Evolutionary conservation across 495 filamentous ascomycete genomes (phyloP).

Genomic region (Pyrenula aspistea): DNA sequence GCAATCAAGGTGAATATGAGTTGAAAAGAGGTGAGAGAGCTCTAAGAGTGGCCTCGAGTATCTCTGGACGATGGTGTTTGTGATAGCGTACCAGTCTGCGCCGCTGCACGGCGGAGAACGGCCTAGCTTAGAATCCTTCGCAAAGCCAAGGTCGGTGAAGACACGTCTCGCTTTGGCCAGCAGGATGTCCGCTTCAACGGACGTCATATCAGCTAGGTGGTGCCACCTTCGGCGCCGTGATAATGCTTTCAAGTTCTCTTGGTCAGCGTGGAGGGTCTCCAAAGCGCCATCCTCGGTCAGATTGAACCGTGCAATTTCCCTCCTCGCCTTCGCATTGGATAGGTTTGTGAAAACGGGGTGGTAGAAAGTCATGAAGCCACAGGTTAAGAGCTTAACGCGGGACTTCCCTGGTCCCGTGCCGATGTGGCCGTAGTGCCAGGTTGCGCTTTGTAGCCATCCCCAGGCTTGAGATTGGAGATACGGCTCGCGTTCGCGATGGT

Average conservation of each 20-base stretch:
- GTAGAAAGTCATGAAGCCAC: slow-evolving; percentile 23
- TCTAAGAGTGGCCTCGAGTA: slow-evolving; percentile 11
- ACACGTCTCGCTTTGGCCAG: background rate
- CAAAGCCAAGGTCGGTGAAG: background rate
- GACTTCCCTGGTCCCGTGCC: slow-evolving; percentile 11
- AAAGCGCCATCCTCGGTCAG: slow-evolving; percentile 11
- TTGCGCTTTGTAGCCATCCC: slow-evolving; percentile 15
- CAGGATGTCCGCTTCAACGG: background rate
- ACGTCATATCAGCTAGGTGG: background rate
- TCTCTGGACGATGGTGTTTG: slow-evolving; percentile 13
- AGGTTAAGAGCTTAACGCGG: slow-evolving; percentile 10
- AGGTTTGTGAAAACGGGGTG: slow-evolving; percentile 10
- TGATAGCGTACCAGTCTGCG: slow-evolving; percentile 17
- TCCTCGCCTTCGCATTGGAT: slow-evolving; percentile 4
- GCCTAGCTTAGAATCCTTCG: background rate
- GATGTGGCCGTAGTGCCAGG: slow-evolving; percentile 16
- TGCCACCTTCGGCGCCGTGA: background rate
- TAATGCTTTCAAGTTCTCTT: background rate
- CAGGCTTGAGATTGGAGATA: slow-evolving; percentile 13
- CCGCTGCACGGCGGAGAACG: slow-evolving; percentile 5
- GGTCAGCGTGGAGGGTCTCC: background rate
- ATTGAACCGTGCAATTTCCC: slow-evolving; percentile 13
- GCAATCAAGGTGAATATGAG: slow-evolving; percentile 2
- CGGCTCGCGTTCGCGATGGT: slow-evolving; percentile 7
- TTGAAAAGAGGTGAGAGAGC: slow-evolving; percentile 12